These are phyloP conservation scores for Alternaria triticina DNA, from an alignment of 2,329 filamentous ascomycete genomes.

Conservation along the genomic window DNA sequence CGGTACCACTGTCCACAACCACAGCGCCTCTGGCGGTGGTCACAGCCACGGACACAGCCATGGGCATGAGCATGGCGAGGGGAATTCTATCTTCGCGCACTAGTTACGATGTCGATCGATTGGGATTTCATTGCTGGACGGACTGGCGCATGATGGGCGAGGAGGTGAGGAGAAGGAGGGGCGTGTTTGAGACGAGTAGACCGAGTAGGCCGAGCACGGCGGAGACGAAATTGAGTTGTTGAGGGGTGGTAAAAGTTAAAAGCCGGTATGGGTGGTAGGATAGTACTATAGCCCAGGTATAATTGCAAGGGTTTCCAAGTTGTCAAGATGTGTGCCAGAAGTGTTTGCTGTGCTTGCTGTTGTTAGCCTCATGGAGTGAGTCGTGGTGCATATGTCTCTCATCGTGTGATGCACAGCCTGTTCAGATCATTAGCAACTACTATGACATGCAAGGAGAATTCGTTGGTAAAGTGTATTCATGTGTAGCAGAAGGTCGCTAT, in stretches of 20 bases:
- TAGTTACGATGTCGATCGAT: not conserved
- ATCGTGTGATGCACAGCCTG: not conserved
- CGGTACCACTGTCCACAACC: constrained; percentile 25
- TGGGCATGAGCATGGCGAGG: constrained; percentile 1
- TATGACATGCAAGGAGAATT: rapidly evolving
- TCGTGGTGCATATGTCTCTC: not conserved
- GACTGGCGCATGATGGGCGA: not conserved
- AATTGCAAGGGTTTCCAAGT: not conserved
- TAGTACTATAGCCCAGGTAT: not conserved
- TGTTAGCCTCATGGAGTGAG: too few species aligned
- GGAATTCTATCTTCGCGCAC: constrained; percentile 11
- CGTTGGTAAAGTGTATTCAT: not conserved
- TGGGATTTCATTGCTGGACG: not conserved
- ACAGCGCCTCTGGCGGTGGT: constrained; percentile 2
- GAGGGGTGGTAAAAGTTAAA: not conserved
- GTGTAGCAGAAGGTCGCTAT: too few species aligned
- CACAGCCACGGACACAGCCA: constrained; percentile 3
- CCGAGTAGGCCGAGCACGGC: not conserved
- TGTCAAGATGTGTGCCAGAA: too few species aligned
- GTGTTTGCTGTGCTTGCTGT: too few species aligned
- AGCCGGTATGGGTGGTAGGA: not conserved
- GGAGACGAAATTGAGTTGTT: not conserved
- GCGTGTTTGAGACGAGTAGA: not conserved
- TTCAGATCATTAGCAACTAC: not conserved
- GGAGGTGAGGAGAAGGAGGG: not conserved